Base-by-base conservation (phyloP, 164 flowering plant genomes). In the Nymphaea thermarum region DNA sequence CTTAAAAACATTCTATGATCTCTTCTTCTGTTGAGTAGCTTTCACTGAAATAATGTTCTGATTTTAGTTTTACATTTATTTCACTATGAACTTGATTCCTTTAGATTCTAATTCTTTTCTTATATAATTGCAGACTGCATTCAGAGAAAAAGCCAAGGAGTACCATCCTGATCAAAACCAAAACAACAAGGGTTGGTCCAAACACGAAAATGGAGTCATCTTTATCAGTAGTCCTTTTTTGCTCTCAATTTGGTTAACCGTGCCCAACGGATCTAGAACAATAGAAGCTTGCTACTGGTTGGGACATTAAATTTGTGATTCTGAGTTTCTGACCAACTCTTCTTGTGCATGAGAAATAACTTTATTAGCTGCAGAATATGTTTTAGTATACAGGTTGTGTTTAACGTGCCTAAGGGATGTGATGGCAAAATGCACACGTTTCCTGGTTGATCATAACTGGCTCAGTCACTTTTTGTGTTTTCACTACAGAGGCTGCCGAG, bases 131-230 rank as follows among this genome's bases (percentile, higher is more conserved):
- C 77, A 92, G 99, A 82, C 80, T 15, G 99, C 99, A 69, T 95
- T 95, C 67, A 82, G 97, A 81, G 71, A 80, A 42, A 95, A 90
- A 79, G 99, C 99, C 43, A 82, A 68, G 84, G 77, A 90, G 82
- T 90, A 74, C 75, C 99, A 95, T 69, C 99, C 99, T 8, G 99
- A 95, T 80, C 98, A 95, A 80, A 95, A 92, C 86, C 97, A 89
- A 78, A 80, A 80, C 55, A 89, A 92, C 73, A 89, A 85, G 84
- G 97, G 99, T 85, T 64, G 43, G 79, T 17, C 11, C 7, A 47
- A 47, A 47, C 55, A 47, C 12, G 55, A 2, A 6, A 6, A 6
- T 47, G 11, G 5, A 47, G 55, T 47, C 55, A 47, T 47, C 36
- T 25, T 12, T 47, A 12, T 47, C 55, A 47, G 55, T 47, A 12